These are phyloP conservation scores for Candida vaughaniae DNA, from an alignment of 805 yeast genomes.

Conservation along the genomic window DNA sequence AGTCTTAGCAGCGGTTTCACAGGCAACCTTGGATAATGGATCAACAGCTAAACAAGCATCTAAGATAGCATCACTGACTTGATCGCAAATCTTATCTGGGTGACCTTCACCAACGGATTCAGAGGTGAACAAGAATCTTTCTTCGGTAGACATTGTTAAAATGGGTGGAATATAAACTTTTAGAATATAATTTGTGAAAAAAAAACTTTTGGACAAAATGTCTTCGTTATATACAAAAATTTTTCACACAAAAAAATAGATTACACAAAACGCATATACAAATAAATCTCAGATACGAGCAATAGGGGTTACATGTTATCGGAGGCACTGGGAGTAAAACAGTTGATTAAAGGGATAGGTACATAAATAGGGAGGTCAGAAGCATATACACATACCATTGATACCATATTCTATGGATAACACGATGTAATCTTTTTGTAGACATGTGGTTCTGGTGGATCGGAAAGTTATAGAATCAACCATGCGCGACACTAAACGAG, in stretches of 20 bases:
- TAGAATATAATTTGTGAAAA: background rate
- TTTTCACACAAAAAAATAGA: constrained; percentile 1
- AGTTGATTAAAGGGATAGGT: no score
- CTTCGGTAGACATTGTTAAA: constrained; percentile 16
- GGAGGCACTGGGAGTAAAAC: no score
- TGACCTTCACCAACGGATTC: constrained; percentile 95
- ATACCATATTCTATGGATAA: no score
- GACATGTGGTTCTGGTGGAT: no score
- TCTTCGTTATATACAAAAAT: constrained; percentile 6
- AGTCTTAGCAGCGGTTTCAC: constrained; percentile 99
- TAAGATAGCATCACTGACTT: constrained; percentile 95
- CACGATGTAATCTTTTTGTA: no score
- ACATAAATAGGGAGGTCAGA: no score
- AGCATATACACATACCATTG: no score
- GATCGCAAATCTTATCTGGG: constrained; percentile 97
- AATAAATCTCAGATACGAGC: no score
- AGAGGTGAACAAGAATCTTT: constrained; percentile 67
- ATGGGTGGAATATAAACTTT: background rate
- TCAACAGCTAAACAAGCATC: constrained; percentile 96
- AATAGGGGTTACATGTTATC: no score
- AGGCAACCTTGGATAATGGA: constrained; percentile 97
- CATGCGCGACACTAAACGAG: no score
- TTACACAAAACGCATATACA: constrained; percentile 3
- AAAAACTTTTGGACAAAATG: background rate
- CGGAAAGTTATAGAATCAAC: no score